phyloP scores from a whole-genome alignment of 1,139 yeast species.

The Saccharomycopsis hybrid region DNA sequence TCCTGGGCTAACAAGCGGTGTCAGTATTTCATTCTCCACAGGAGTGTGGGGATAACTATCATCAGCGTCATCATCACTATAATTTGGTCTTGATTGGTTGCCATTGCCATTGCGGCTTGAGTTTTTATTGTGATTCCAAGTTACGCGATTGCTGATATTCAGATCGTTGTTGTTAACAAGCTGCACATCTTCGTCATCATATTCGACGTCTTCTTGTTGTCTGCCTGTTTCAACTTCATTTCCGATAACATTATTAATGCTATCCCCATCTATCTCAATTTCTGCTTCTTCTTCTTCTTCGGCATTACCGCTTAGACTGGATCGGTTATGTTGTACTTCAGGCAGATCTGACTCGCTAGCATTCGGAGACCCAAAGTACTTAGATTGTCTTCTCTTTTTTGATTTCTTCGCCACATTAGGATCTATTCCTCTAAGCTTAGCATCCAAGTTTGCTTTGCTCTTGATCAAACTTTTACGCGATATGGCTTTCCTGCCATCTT shows the following conservation, averaged over 20 bases:
- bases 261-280: slow-evolving; percentile 1
- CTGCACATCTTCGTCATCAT: slow-evolving; percentile 27
- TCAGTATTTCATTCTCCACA: slow-evolving; percentile 22
- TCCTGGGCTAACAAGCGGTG: slow-evolving; percentile 23
- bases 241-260: no score
- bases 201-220: slow-evolving; percentile 22
- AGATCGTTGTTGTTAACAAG: slow-evolving; percentile 7
- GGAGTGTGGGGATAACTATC: slow-evolving; percentile 24
- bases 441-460: slow-evolving; percentile 15
- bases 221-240: no score
- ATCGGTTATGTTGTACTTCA: no score
- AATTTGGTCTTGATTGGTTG: no score
- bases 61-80: slow-evolving; percentile 24
- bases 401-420: slow-evolving; percentile 8
- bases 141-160: slow-evolving; percentile 12
- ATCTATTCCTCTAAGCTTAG: slow-evolving; percentile 1
- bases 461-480: slow-evolving; percentile 15
- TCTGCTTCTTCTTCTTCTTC: slow-evolving; percentile 20
- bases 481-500: slow-evolving; percentile 16
- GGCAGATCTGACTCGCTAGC: no score
- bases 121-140: no score
- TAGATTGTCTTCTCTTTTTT: background rate
- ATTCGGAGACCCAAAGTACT: no score
- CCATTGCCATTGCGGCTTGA: no score
- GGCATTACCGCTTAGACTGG: background rate